These are phyloP conservation scores for Globisporangium barbulae DNA, from an alignment of 352 stramenopile species.

Conservation along the genomic window DNA sequence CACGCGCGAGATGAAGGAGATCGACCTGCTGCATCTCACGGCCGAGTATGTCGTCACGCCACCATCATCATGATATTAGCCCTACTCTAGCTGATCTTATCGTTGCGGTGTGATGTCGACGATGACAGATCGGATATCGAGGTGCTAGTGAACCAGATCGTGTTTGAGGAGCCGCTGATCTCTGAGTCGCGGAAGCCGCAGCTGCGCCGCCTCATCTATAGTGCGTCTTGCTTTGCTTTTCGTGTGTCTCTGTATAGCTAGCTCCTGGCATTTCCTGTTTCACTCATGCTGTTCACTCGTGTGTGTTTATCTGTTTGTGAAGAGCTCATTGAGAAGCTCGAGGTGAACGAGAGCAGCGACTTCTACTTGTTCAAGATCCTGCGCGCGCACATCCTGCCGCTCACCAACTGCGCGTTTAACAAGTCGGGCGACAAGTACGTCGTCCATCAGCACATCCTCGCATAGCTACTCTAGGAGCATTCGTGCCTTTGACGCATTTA, in stretches of 20 bases:
- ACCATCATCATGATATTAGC: not conserved
- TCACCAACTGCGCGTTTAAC: slow-evolving; percentile 97
- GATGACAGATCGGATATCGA: slow-evolving; percentile 86
- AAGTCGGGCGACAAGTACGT: slow-evolving; percentile 93
- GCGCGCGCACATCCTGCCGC: slow-evolving; percentile 91
- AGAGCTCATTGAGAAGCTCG: slow-evolving; percentile 95
- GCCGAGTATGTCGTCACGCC: slow-evolving; percentile 61
- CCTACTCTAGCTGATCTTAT: not conserved
- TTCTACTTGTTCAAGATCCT: slow-evolving; percentile 98
- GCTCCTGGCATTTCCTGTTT: not conserved
- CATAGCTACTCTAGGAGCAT: too few relatives aligned
- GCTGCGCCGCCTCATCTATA: slow-evolving; percentile 91
- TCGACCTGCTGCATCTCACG: slow-evolving; percentile 93
- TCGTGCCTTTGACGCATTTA: not conserved
- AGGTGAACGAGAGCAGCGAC: slow-evolving; percentile 92
- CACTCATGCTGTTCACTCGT: not conserved
- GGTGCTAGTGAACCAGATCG: slow-evolving; percentile 94
- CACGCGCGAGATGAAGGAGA: slow-evolving; percentile 93
- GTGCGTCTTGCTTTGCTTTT: slow-evolving; percentile 18
- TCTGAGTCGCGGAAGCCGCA: slow-evolving; percentile 92
- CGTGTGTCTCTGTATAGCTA: too few relatives aligned
- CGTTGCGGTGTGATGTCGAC: not conserved
- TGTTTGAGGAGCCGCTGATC: slow-evolving; percentile 94
- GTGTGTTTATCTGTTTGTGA: not conserved
- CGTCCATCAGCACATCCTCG: not conserved